Conservation (phyloP, 371 early-diverging fungal genomes). For the Nosema muscidifuracis region DNA sequence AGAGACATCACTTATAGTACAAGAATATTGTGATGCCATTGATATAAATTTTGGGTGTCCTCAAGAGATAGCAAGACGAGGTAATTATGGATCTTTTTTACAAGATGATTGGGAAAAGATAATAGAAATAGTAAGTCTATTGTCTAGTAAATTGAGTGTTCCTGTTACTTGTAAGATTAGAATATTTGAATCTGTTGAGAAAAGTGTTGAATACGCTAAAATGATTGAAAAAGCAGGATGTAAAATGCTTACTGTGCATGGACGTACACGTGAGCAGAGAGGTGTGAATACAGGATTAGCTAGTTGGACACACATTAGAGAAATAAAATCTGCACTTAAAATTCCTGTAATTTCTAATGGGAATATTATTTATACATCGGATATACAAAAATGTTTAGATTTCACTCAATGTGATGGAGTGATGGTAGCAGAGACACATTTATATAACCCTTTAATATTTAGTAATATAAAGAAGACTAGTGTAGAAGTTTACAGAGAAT, state of each 20-base stretch:
- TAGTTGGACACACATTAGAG: constrained; percentile 86
- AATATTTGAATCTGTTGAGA: constrained; percentile 76
- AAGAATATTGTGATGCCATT: constrained; percentile 80
- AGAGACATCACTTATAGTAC: constrained; percentile 68
- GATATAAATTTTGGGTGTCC: constrained; percentile 97
- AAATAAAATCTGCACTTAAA: constrained; percentile 69
- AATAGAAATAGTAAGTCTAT: constrained; percentile 65
- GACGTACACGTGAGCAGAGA: constrained; percentile 85
- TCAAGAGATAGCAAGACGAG: constrained; percentile 80
- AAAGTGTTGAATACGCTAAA: constrained; percentile 84
- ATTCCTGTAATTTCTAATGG: constrained; percentile 96
- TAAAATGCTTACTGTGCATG: constrained; percentile 81
- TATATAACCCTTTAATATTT: constrained; percentile 54
- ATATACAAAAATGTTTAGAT: constrained; percentile 76
- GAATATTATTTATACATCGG: constrained; percentile 79
- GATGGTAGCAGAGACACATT: constrained; percentile 70
- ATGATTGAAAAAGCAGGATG: constrained; percentile 84
- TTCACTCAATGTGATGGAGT: constrained; percentile 83
- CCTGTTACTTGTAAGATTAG: constrained; percentile 95
- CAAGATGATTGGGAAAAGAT: constrained; percentile 77
- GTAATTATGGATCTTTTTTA: constrained; percentile 86
- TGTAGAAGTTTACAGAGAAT: constrained; percentile 47
- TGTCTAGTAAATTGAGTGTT: constrained; percentile 73
- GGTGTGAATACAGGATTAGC: constrained; percentile 88
- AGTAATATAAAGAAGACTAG: constrained; percentile 66